phyloP scores from a whole-genome alignment of 225 moss, liverwort and hornwort genomes.

The Lunularia cruciata region DNA sequence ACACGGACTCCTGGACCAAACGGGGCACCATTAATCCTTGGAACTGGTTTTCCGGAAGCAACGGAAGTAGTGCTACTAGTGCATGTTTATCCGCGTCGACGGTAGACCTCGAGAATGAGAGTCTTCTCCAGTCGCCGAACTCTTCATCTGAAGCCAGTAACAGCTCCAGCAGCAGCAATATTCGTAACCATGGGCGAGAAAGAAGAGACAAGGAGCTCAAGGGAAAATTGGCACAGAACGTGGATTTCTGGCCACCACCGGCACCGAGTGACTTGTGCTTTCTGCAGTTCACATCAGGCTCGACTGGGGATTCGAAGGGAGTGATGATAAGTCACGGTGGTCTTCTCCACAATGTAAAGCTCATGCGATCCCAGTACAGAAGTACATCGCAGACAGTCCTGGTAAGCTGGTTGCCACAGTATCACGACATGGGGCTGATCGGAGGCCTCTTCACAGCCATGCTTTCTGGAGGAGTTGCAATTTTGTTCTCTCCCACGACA shows the following conservation, averaged over 20 bases:
- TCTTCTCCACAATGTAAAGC: constrained; percentile 26
- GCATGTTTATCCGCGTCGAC: background rate
- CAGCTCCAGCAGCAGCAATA: too few relatives aligned
- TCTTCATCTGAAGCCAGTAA: too few relatives aligned
- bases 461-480: constrained; percentile 16
- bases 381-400: constrained; percentile 15
- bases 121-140: background rate
- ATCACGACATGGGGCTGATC: constrained; percentile 36
- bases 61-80: background rate
- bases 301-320: constrained; percentile 31
- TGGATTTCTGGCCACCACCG: constrained; percentile 5
- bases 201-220: background rate
- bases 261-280: constrained; percentile 16
- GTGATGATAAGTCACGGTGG: constrained; percentile 28
- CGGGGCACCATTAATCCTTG: background rate
- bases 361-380: constrained; percentile 16
- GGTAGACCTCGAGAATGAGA: background rate
- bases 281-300: constrained; percentile 32
- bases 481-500: constrained; percentile 26
- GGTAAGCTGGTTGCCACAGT: constrained; percentile 30
- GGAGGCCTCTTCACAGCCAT: constrained; percentile 29
- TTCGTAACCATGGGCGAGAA: background rate
- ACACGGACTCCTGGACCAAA: constrained; percentile 13
- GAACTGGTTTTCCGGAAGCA: too few relatives aligned
- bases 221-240: background rate